These are phyloP conservation scores for Harringtonia aguacate DNA, from an alignment of 2,329 filamentous ascomycete species.

Conservation along the genomic window DNA sequence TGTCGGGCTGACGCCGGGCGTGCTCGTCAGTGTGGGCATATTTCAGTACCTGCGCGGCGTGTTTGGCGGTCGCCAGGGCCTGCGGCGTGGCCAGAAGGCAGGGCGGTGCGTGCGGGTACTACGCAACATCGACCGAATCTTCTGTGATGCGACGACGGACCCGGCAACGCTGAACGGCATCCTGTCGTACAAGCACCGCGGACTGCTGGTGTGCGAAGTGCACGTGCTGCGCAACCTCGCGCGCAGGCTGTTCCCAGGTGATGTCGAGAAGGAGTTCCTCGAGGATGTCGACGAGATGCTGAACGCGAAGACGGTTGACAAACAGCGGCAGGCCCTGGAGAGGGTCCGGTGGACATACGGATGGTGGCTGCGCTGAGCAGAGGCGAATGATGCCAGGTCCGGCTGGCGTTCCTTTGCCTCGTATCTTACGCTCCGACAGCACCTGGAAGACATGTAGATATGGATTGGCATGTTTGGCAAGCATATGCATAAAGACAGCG, in stretches of 20 bases:
- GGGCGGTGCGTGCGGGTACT: conserved; percentile 66
- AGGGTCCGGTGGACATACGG: conserved; percentile 86
- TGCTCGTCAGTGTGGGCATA: conserved; percentile 73
- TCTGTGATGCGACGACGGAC: conserved; percentile 46
- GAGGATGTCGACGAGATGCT: conserved; percentile 81
- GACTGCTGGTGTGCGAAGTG: conserved; percentile 79
- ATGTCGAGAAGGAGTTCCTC: conserved; percentile 73
- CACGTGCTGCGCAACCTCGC: conserved; percentile 69
- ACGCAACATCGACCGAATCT: conserved; percentile 77
- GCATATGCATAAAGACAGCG: no score
- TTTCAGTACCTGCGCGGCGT: conserved; percentile 59
- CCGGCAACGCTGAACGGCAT: conserved; percentile 59
- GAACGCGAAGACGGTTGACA: conserved; percentile 68
- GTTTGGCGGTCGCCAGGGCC: conserved; percentile 61
- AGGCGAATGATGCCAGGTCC: neutral
- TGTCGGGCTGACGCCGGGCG: conserved; percentile 81
- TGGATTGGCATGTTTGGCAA: no score
- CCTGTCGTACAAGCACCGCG: conserved; percentile 85
- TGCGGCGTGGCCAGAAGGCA: conserved; percentile 52
- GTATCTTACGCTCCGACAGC: no score
- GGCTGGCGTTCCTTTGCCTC: no score
- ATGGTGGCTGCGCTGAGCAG: conserved; percentile 47
- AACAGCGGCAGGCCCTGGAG: conserved; percentile 69
- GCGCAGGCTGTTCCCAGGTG: conserved; percentile 51
- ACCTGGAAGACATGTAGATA: neutral